phyloP scores from a whole-genome alignment of 208 protist species.

The Acanthamoeba pearcei region DNA sequence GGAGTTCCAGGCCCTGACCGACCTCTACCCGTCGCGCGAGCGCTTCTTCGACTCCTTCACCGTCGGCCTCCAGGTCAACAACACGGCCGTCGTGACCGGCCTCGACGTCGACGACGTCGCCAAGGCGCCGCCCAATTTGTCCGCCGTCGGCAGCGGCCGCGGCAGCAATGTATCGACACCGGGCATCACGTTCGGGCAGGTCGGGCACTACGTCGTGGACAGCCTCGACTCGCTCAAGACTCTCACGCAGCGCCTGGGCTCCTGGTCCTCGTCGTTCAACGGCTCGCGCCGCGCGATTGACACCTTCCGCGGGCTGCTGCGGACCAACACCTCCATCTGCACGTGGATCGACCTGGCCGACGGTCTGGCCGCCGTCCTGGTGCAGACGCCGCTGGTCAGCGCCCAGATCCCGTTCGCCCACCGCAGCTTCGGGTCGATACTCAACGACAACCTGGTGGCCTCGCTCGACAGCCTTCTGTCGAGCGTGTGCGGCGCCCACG shows the following conservation, averaged over 20 bases:
- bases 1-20: not conserved
- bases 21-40: conserved; percentile 27
- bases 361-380: not conserved
- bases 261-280: conserved; percentile 18
- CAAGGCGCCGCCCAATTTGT: not conserved
- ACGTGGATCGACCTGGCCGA: conserved; percentile 52
- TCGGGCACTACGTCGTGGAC: not conserved
- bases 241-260: not conserved
- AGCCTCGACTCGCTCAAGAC: not conserved
- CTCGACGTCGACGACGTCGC: not conserved
- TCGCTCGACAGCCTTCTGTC: not conserved
- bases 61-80: not conserved
- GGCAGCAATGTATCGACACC: not conserved
- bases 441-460: not conserved
- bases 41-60: conserved; percentile 40
- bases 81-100: not conserved
- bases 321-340: conserved; percentile 43
- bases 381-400: not conserved
- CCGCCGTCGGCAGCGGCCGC: no score
- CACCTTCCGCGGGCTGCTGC: conserved; percentile 20
- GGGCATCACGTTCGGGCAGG: not conserved
- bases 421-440: conserved; percentile 14
- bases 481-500: conserved; percentile 4
- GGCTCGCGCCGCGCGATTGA: not conserved
- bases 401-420: conserved; percentile 31